Evolutionary conservation across 2,329 filamentous ascomycete species (phyloP).

Genomic region (Colletotrichum paranaense): DNA sequence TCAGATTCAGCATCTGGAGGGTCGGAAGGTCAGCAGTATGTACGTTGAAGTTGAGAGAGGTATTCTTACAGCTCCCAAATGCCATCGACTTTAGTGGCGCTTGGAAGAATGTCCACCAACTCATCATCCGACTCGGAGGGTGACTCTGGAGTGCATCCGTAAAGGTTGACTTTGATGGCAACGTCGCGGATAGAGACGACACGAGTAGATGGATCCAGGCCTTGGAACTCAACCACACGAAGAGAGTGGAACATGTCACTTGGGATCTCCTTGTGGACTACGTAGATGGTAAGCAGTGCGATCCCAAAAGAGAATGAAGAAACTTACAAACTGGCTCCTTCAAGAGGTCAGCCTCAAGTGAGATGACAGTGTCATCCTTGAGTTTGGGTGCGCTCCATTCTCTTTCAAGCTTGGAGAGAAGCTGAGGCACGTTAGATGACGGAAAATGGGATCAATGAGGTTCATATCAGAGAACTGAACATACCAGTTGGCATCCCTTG

Average conservation of each 20-base stretch:
- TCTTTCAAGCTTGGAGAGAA: slow-evolving; percentile 18
- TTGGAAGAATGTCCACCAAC: background rate
- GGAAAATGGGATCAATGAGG: background rate
- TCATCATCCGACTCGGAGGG: background rate
- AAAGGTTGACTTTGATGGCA: slow-evolving; percentile 28
- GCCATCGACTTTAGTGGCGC: slow-evolving; percentile 7
- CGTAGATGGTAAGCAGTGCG: background rate
- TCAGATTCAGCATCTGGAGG: slow-evolving; percentile 15
- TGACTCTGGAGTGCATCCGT: slow-evolving; percentile 9
- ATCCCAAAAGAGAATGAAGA: background rate
- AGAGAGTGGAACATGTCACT: slow-evolving; percentile 27
- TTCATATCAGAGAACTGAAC: background rate
- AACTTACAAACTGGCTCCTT: slow-evolving; percentile 5
- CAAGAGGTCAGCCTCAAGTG: slow-evolving; percentile 22
- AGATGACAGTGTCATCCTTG: slow-evolving; percentile 20
- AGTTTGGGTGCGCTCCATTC: slow-evolving; percentile 25
- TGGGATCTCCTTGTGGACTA: slow-evolving; percentile 21
- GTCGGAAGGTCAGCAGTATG: background rate
- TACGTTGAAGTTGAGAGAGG: background rate
- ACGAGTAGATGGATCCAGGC: slow-evolving; percentile 19
- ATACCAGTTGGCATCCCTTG: slow-evolving; percentile 24
- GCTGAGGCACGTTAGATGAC: background rate
- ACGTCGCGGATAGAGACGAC: slow-evolving; percentile 17
- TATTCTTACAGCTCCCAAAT: slow-evolving; percentile 26
- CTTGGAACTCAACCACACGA: slow-evolving; percentile 31